Conservation (phyloP, 805 yeast species). For the Teunomyces lycoperdinae region DNA sequence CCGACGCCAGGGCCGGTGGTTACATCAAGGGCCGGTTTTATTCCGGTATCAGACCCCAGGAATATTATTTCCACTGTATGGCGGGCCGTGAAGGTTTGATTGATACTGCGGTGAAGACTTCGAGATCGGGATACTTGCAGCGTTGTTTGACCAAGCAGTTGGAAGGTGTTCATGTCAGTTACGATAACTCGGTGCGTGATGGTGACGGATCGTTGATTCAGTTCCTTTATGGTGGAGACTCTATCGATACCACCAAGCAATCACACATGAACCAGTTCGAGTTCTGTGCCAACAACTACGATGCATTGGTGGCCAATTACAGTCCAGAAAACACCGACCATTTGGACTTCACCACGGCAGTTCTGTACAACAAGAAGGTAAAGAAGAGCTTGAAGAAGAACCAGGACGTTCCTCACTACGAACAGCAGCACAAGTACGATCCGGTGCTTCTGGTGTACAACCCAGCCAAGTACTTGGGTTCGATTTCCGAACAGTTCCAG, state of each 20-base stretch:
- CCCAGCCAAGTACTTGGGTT: conserved; percentile 88
- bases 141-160: conserved; percentile 97
- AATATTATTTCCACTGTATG: conserved; percentile 99
- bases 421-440: conserved; percentile 66
- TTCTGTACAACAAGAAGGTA: conserved; percentile 76
- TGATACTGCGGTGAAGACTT: conserved; percentile 98
- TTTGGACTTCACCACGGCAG: conserved; percentile 82
- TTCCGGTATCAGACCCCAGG: conserved; percentile 97
- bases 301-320: conserved; percentile 80
- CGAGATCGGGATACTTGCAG: conserved; percentile 97
- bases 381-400: conserved; percentile 70
- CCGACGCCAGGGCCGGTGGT: conserved; percentile 98
- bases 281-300: conserved; percentile 90
- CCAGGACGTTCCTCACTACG: conserved; percentile 58
- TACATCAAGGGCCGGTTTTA: conserved; percentile 95
- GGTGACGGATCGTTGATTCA: conserved; percentile 92
- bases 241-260: conserved; percentile 91
- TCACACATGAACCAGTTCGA: conserved; percentile 90
- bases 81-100: conserved; percentile 99
- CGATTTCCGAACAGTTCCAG: conserved; percentile 89
- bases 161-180: conserved; percentile 92
- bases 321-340: conserved; percentile 74
- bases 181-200: conserved; percentile 94
- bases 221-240: conserved; percentile 97
- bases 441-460: conserved; percentile 83